Conservation (phyloP, 2,329 filamentous ascomycete genomes). For the Akanthomyces uredinophilus region DNA sequence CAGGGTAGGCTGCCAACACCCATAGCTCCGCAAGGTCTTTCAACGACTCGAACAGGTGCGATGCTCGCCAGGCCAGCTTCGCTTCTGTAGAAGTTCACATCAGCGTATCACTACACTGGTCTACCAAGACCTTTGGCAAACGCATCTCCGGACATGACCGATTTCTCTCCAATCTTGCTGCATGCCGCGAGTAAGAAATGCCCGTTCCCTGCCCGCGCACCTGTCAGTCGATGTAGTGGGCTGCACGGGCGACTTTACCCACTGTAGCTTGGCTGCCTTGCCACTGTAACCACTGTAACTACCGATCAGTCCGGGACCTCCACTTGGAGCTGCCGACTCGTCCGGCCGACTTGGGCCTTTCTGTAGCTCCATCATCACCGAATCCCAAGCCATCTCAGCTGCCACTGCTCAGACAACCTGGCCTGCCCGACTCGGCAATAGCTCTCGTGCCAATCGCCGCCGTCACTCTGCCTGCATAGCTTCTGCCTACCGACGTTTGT, state of each 20-base stretch:
- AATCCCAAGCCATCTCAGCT: neutral
- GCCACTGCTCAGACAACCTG: neutral
- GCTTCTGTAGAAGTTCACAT: no score
- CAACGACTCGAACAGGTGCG: no score
- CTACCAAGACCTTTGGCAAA: no score
- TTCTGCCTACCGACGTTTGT: neutral
- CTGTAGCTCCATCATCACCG: neutral
- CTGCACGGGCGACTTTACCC: neutral
- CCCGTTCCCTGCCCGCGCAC: neutral
- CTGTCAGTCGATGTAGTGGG: neutral
- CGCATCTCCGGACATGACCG: no score
- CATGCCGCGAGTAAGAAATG: neutral
- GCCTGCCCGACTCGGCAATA: conserved; percentile 1
- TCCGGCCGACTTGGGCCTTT: neutral
- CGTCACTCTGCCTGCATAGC: neutral
- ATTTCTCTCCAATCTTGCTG: no score
- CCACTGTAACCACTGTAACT: neutral
- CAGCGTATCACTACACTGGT: no score
- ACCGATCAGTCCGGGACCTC: neutral
- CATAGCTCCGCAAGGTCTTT: no score
- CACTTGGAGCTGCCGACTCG: neutral
- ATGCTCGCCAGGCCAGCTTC: no score
- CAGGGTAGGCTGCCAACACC: no score
- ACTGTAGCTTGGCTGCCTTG: neutral
- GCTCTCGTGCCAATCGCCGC: neutral